Conservation (phyloP, 108 stramenopile species). For the Nitzschia sp. region DNA sequence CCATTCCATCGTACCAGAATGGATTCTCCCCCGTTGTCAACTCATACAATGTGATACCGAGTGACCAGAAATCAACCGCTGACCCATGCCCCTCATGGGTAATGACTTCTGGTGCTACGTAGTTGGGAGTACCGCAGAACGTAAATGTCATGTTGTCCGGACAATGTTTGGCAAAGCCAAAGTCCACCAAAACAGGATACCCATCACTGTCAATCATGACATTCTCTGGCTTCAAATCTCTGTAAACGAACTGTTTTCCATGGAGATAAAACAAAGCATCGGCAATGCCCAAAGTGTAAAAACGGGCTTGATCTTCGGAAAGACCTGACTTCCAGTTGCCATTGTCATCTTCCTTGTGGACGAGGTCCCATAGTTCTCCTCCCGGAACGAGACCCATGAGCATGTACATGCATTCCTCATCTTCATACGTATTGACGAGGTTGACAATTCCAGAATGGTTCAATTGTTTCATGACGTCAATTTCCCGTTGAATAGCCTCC, state of each 20-base stretch:
- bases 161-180: conserved; percentile 76
- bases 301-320: conserved; percentile 56
- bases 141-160: conserved; percentile 91
- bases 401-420: conserved; percentile 65
- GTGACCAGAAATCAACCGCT: conserved; percentile 90
- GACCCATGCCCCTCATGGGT: conserved; percentile 85
- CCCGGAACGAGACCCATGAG: conserved; percentile 71
- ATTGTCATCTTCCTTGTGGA: conserved; percentile 54
- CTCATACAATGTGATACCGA: conserved; percentile 92
- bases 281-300: conserved; percentile 70
- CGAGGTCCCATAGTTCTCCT: conserved; percentile 80
- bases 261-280: conserved; percentile 92
- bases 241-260: conserved; percentile 74
- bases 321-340: conserved; percentile 65
- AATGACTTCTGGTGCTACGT: conserved; percentile 89
- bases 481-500: conserved; percentile 79
- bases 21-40: conserved; percentile 83
- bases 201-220: conserved; percentile 73
- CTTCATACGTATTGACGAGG: conserved; percentile 83
- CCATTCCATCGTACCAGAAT: conserved; percentile 74
- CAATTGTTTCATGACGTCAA: conserved; percentile 77
- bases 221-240: conserved; percentile 92
- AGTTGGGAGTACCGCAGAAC: conserved; percentile 95
- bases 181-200: conserved; percentile 86
- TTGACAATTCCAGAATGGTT: conserved; percentile 91